Evolutionary conservation across 257 asterid genomes (phyloP), one percentile per base, ranked within the genome.

Genomic region (Ballota nigra): DNA sequence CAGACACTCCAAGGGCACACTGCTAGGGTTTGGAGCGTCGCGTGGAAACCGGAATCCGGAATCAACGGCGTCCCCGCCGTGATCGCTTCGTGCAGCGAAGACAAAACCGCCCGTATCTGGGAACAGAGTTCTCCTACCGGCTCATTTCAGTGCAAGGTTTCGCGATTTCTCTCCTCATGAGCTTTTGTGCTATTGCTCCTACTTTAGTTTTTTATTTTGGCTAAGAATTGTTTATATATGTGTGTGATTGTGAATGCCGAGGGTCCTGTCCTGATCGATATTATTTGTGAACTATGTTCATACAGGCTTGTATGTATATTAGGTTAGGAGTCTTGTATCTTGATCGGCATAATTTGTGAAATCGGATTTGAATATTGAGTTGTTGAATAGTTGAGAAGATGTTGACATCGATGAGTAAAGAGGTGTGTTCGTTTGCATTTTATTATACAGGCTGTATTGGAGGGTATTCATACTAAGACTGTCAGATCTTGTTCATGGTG

Each of bases 401-500:
- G 79, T 83, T 75, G 53, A 85, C 82, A 33, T 58, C 10, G 34
- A 51, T 72, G 63, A 23, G 9, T 34, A 31, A 8, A 4, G 49
- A 9, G 41, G 66, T 26, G 60, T 55, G 34, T 36, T 43, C 72
- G 38, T 26, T 66, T 73, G 38, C 77, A 5, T 69, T 82, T 62
- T 4, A 26, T n/a, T 45, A 47, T 61, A 78, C 84, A 93, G 98
- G 92, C 96, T 64, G 91, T 87, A 36, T 81, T 93, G 80, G 97
- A 94, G 71, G 98, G 86, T 41, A 78, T 87, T 16, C 98, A 89
- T 71, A 86, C 83, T 26, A 76, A 95, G 77, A 87, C 97, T 19
- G 96, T 94, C 36, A 86, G 97, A 78, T 89, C 96, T 9, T 89
- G 97, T 49, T 84, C 86, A 0, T 94, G 99, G 99, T 86, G 95